Evolutionary conservation across 257 asterid genomes (phyloP), one percentile per base, ranked within the genome.

Genomic region (Penstemon newberryi): DNA sequence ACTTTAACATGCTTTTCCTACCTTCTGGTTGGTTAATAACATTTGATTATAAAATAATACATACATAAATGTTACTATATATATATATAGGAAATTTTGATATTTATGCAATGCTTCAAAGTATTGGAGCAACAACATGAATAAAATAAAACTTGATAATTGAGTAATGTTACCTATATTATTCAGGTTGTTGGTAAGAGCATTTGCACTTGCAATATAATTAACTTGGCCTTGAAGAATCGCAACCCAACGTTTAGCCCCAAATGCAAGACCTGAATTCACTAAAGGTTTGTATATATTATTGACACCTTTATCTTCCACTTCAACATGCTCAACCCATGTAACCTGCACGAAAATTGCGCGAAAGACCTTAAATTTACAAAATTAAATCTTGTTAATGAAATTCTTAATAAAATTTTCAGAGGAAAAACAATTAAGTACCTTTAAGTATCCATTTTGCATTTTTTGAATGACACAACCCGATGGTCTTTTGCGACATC

Each of bases 241-340:
- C 0, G 91, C 61, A 0, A 80, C 15, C 92, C 95, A 89, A 1
- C 90, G 82, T 2, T 65, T 77, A 1, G 89, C 89, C 33, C 94
- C 91, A 38, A 82, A 89, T 3, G 87, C 95, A 1, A 83, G 75
- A 4, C 89, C 90, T 0, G 85, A 71, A 3, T 69, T 55, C 1
- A 89, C 60, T 8, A 89, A 59, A 12, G 88, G 77, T 57, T 65
- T 80, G 66, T 78, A 82, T 11, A 86, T 67, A 9, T 37, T 36
- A 4, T 80, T 77, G 66, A 51, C 46, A 7, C 49, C 74, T 63
- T 63, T 47, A 8, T 77, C 77, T 7, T 78, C 71, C 12, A 77
- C 84, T 60, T 81, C 84, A 0, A 83, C 86, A 75, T 88, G 89
- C 56, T 88, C 96, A 6, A 86, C 70, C 96, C 96, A 88, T 10